These are phyloP conservation scores for Pigoraptor vietnamica DNA, from an alignment of 78 protist genomes.

Conservation along the genomic window DNA sequence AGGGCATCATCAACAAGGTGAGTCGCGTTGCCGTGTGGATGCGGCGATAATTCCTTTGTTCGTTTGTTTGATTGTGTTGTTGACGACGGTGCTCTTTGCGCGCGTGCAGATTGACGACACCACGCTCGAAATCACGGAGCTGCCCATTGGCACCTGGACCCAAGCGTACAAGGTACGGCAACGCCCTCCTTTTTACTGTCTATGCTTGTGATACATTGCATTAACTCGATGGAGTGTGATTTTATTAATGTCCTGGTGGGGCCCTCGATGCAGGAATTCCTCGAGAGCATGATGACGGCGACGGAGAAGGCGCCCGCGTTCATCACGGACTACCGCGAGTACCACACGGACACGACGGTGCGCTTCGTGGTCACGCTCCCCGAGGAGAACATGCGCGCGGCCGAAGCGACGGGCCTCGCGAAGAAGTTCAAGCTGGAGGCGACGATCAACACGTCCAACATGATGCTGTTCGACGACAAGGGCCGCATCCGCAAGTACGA, in stretches of 20 bases:
- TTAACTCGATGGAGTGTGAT: too few species aligned
- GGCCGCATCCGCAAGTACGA: conserved; percentile 75
- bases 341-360: conserved; percentile 82
- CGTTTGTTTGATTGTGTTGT: background rate
- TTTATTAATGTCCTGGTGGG: background rate
- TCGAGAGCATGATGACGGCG: conserved; percentile 14
- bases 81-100: background rate
- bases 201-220: too few species aligned
- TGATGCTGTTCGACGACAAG: conserved; percentile 75
- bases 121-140: conserved; percentile 49
- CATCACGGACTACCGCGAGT: conserved; percentile 65
- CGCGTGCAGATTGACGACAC: conserved; percentile 9
- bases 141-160: conserved; percentile 73
- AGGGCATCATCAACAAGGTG: conserved; percentile 5
- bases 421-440: conserved; percentile 64
- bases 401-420: conserved; percentile 24
- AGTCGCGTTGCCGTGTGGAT: background rate
- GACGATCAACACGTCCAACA: conserved; percentile 60
- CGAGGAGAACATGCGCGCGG: conserved; percentile 18
- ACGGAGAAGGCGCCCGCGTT: conserved; percentile 20
- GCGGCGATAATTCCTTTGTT: background rate
- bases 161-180: conserved; percentile 70
- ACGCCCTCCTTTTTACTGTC: too few species aligned
- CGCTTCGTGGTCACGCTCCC: conserved; percentile 35
- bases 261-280: background rate